Conservation (phyloP, 768 basidiomycete species). For the Lactarius vividus region DNA sequence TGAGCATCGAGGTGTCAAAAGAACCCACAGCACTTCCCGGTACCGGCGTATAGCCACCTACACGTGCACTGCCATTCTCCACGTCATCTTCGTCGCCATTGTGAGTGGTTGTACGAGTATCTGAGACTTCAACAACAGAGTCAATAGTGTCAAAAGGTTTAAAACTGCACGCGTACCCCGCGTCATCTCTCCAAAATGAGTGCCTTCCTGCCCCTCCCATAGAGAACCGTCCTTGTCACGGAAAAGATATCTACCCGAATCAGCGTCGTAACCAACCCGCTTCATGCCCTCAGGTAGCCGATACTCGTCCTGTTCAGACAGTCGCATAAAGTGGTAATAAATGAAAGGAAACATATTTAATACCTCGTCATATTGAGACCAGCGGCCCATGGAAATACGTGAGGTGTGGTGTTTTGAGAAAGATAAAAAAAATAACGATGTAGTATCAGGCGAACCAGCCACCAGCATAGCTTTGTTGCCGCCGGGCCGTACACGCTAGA, state of each 20-base stretch:
- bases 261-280: conserved; percentile 75
- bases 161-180: conserved; percentile 35
- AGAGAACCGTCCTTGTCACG: conserved; percentile 49
- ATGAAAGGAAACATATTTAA: background rate
- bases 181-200: conserved; percentile 53
- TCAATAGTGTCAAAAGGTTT: background rate
- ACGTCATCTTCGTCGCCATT: conserved; percentile 20
- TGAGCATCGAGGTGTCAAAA: background rate
- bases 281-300: conserved; percentile 52
- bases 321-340: background rate
- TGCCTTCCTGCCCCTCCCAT: conserved; percentile 60
- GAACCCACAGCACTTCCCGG: conserved; percentile 23
- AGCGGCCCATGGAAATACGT: conserved; percentile 35
- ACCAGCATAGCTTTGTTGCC: background rate
- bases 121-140: conserved; percentile 11
- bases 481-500: background rate
- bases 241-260: conserved; percentile 65
- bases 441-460: background rate
- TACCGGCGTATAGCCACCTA: conserved; percentile 14
- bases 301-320: conserved; percentile 44
- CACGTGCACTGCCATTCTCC: conserved; percentile 23
- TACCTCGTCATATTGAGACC: conserved; percentile 41
- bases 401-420: conserved; percentile 1
- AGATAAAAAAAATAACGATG: background rate
- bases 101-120: background rate